Conservation (phyloP, 257 asterid species). For the Nicotiana noctiflora region DNA sequence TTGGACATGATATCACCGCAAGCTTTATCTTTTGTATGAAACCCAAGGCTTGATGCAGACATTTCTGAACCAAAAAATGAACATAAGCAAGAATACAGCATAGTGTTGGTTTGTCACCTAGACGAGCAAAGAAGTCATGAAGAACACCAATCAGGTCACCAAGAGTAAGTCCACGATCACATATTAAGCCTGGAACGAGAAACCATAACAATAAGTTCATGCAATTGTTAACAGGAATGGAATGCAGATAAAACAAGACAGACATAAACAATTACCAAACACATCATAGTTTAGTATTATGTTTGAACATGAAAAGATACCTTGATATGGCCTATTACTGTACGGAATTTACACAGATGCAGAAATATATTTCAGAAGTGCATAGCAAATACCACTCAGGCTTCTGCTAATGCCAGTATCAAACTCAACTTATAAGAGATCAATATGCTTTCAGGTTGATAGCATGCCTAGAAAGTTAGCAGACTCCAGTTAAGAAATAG, state of each 20-base stretch:
- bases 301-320: background rate
- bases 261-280: background rate
- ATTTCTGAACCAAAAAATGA: background rate
- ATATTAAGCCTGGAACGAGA: slow-evolving; percentile 57
- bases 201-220: background rate
- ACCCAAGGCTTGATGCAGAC: background rate
- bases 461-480: background rate
- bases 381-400: background rate
- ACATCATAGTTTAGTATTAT: background rate
- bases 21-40: slow-evolving; percentile 1
- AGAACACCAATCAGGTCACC: slow-evolving; percentile 95
- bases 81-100: background rate
- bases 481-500: background rate
- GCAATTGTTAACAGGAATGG: background rate
- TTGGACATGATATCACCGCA: background rate
- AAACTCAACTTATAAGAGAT: background rate
- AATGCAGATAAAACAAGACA: background rate
- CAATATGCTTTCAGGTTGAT: background rate
- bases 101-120: slow-evolving; percentile 42
- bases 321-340: background rate
- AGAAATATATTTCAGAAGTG: background rate
- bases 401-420: background rate
- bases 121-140: slow-evolving; percentile 76
- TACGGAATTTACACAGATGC: background rate
- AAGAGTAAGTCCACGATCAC: slow-evolving; percentile 90